A percentile compares a stretch with the other conserved stretches of the same genome.
Evolutionary conservation across 2,329 filamentous ascomycete species (phyloP).

Genomic region (Fusarium staphyleae): DNA sequence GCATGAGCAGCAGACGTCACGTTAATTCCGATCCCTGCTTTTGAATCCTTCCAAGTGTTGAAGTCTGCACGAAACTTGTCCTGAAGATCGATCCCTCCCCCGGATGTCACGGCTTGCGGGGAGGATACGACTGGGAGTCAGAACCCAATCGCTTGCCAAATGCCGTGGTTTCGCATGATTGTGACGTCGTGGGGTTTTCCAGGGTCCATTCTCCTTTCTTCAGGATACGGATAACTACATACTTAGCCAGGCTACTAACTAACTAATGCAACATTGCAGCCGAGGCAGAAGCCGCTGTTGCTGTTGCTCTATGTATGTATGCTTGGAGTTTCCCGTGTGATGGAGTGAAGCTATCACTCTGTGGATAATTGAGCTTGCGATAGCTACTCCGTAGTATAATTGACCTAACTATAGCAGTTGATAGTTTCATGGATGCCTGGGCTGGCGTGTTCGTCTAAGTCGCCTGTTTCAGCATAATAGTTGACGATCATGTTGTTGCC

Average conservation of each 20-base stretch:
- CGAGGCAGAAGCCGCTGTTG: too few species aligned
- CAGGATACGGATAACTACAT: background rate
- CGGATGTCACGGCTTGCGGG: background rate
- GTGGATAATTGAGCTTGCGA: too few species aligned
- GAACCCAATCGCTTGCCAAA: constrained; percentile 29
- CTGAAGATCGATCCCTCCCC: background rate
- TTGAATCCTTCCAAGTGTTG: constrained; percentile 11
- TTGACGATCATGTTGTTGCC: constrained; percentile 15
- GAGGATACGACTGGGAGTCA: constrained; percentile 10
- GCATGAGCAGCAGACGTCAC: constrained; percentile 25
- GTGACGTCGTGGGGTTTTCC: constrained; percentile 25
- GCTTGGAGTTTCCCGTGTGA: too few species aligned
- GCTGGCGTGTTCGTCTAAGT: too few species aligned
- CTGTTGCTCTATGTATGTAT: too few species aligned
- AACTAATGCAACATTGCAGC: constrained; percentile 34
- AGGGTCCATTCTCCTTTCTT: constrained; percentile 5
- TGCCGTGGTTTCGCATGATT: constrained; percentile 8
- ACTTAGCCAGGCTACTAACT: background rate
- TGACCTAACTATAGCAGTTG: background rate
- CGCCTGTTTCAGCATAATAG: constrained; percentile 2
- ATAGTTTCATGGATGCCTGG: background rate
- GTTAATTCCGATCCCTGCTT: too few species aligned
- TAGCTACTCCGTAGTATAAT: too few species aligned
- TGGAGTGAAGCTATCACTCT: constrained; percentile 6
- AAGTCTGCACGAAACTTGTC: too few species aligned